Evolutionary conservation across 2,329 filamentous ascomycete genomes (phyloP), one percentile per base, ranked within the genome.

Genomic region (Curvularia verruculosa): DNA sequence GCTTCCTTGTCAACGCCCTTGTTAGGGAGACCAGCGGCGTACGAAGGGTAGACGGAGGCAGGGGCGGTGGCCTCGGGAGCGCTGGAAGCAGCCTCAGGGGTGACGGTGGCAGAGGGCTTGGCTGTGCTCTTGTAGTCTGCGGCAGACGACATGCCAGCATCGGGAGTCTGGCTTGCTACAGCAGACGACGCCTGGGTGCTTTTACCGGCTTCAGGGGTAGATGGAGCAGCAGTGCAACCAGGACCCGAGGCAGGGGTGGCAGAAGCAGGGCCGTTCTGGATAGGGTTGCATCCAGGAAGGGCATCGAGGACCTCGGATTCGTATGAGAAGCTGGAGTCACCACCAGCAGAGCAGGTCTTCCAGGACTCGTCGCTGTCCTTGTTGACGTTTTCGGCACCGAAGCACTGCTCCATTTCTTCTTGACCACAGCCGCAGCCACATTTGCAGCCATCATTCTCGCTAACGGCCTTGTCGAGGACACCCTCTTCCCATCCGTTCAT

Each of bases 221-320:
- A 39, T 43, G 65, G 53, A 40, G 61, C 52, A 37, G 66, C 67
- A 37, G 53, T 60, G 54, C 72, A 76, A 15, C 63, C 68, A 18
- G 65, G 59, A 8, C 72, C 73, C 52, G 68, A 60, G 24, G 52
- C 69, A 7, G 31, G 23, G 7, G 68, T 75, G 15, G 75, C 75
- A 26, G 56, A 58, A 21, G 65, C 70, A 40, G 75, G 75, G 2
- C 75, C 75, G 47, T 64, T 59, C 58, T 77, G 75, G 26, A 77
- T 53, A n/a, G 75, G 73, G 54, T 77, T 77, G 68, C 75, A 77
- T 21, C 75, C 75, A 34, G 75, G 75, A 7, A 77, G 72, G 51
- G 66, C 68, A 13, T 74, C 65, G 5, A 76, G 46, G 19, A 64
- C 59, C 18, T 57, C 46, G 8, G 37, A 36, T 34, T 67, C 64